Evolutionary conservation across 352 stramenopile genomes (phyloP), one percentile per base, ranked within the genome.

Genomic region (Aphanomyces invadans): DNA sequence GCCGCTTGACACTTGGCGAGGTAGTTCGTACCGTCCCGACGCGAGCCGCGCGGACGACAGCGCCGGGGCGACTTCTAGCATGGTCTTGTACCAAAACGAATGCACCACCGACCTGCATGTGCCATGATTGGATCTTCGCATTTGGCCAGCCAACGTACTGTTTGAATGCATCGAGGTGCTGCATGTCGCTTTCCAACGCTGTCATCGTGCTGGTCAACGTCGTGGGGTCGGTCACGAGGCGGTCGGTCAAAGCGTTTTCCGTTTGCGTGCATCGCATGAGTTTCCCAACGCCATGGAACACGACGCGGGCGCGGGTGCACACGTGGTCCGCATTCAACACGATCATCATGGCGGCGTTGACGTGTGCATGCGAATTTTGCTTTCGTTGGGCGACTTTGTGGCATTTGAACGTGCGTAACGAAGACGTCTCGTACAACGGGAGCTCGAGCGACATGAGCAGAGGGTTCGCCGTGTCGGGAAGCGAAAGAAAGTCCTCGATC

Each of bases 331-430:
- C 36, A 28, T 63, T 60, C 4, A 60, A 36, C 0, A 57, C 26
- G 9, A 79, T 39, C 59, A 64, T 72, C 23, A 83, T 74, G 53
- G 75, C 75, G n/a, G 63, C 76, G 65, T 86, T 86, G 21, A 86
- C 78, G 32, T 80, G 73, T 19, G 80, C 78, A 65, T 88, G 80
- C 29, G 80, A 67, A 46, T 88, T 88, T 31, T 76, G 66, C 11
- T 70, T 64, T 25, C 80, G 71, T 63, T 78, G 71, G 9, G 76
- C 75, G 17, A 88, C 74, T 57, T 86, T 88, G 68, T 79, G 78
- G 56, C 75, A 81, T 46, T 53, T 59, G 23, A 81, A 70, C 42
- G 12, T 51, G 2, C 2, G 49, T 15, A 29, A 23, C 15, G n/a
- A 9, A 42, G 28, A 42, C 17, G 7, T 19, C 31, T 29, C 23